Percentiles rank a stretch among this genome's conserved stretches.
Evolutionary conservation across 148 eudicot species (phyloP).

Genomic region (Pharnaceum exiguum): DNA sequence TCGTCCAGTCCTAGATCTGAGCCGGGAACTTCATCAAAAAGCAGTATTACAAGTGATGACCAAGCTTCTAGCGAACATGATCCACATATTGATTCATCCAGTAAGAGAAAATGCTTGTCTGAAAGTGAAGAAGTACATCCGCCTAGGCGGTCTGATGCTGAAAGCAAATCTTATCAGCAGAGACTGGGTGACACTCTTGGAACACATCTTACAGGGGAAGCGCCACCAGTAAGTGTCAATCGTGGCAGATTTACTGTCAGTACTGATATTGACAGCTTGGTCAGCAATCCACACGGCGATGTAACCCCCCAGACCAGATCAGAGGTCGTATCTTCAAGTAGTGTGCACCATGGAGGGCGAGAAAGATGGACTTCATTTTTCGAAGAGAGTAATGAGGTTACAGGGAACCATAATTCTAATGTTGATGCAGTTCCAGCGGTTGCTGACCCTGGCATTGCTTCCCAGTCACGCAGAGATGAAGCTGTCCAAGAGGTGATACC

Average conservation of each 20-base stretch:
- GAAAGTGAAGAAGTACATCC: constrained; percentile 29
- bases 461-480: constrained; percentile 32
- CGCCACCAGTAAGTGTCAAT: constrained; percentile 16
- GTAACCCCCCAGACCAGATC: constrained; percentile 5
- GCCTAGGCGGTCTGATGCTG: constrained; percentile 18
- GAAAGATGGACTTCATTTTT: constrained; percentile 19
- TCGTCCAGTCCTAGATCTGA: constrained; percentile 18
- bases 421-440: constrained; percentile 25
- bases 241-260: background rate
- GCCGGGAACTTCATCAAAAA: constrained; percentile 33
- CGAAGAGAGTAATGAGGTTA: constrained; percentile 29
- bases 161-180: constrained; percentile 16
- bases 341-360: constrained; percentile 18
- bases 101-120: constrained; percentile 27
- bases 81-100: constrained; percentile 17
- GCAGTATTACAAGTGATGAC: constrained; percentile 11
- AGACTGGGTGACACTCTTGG: constrained; percentile 23
- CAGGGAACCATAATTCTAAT: constrained; percentile 19
- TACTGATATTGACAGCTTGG: constrained; percentile 10
- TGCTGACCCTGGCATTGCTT: constrained; percentile 29
- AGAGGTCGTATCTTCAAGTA: constrained; percentile 6
- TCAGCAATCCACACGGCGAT: background rate
- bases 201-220: constrained; percentile 25
- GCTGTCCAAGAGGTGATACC: constrained; percentile 28
- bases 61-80: background rate